These are phyloP conservation scores for Tetrahymena thermophila DNA, from an alignment of 73 alveolate genomes.

Conservation along the genomic window DNA sequence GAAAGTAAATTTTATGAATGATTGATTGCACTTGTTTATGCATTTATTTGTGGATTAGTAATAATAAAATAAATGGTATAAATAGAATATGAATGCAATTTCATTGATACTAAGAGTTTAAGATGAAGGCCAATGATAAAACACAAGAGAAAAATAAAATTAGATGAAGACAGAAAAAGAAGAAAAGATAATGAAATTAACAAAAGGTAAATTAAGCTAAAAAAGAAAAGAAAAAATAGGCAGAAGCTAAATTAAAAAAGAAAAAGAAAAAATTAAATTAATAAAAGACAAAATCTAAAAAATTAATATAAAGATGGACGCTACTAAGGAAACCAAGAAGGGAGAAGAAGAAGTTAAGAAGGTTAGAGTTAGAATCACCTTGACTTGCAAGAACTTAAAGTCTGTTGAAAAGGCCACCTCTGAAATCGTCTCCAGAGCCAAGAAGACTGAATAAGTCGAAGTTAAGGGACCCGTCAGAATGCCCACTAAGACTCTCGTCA, in stretches of 20 bases:
- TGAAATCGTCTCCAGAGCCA: conserved; percentile 26
- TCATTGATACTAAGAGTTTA: neutral
- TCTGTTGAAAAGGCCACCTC: conserved; percentile 34
- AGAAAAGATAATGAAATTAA: neutral
- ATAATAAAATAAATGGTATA: neutral
- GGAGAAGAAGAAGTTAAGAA: conserved; percentile 24
- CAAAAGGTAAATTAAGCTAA: neutral
- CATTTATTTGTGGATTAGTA: neutral
- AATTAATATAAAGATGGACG: conserved; percentile 24
- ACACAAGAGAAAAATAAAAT: neutral
- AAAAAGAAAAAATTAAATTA: neutral
- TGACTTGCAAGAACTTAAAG: conserved; percentile 22
- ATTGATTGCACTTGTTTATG: neutral
- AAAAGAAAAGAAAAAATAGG: neutral
- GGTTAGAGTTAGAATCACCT: conserved; percentile 17
- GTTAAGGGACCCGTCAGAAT: conserved; percentile 86
- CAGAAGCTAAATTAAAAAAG: neutral
- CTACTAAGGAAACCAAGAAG: conserved; percentile 38
- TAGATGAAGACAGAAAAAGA: conserved; percentile 1
- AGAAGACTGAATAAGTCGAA: conserved; percentile 14
- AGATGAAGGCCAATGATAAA: neutral
- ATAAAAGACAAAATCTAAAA: conserved; percentile 4
- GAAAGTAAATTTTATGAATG: too few relatives aligned
- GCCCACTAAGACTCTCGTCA: conserved; percentile 83
- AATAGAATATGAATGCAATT: neutral